Evolutionary conservation across 2,329 filamentous ascomycete species (phyloP), one percentile per base, ranked within the genome.

Genomic region (Dothideomycetes sp.): DNA sequence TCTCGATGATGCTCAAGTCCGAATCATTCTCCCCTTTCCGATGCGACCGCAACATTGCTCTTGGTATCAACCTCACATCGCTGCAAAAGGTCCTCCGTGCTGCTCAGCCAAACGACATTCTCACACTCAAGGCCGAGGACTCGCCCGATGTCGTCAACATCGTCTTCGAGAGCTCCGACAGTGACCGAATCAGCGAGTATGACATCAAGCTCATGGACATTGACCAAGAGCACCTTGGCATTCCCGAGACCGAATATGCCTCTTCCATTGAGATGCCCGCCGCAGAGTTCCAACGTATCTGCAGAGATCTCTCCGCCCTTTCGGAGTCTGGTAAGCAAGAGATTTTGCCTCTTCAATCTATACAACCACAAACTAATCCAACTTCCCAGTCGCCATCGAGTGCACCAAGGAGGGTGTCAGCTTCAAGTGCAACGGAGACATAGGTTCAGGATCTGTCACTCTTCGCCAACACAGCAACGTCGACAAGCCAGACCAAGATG

Each of bases 151-250:
- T 88, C 36, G 79, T 98, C 54, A 96, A 94, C 73, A 72, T 98
- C 49, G 76, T 88, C 53, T 98, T 98, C 60, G 93, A 98, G 78
- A 94, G 79, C 71, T 70, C 75, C 50, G 79, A 82, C 58, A 84
- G 77, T 55, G 91, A 98, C 65, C 77, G 91, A 51, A 77, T 98
- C 59, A 94, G 85, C 75, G 93, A 98, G 72, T 98, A 98, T 64
- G 91, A 98, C 65, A 84, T 98, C 66, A 98, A 98, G 75, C 79
- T 98, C 62, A 98, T 98, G 91, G 91, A 98, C 63, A 98, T 98
- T 63, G 91, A 98, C 67, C 93, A 98, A 70, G 91, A 98, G 74
- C 91, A 98, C 64, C 70, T 98, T 65, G 91, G 91, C 47, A 98
- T 98, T 54, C 91, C 91, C 12, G 89, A 98, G 55, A 98, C 93